Evolutionary conservation across 1,284 basidiomycete genomes (phyloP), one percentile per base, ranked within the genome.

Genomic region (Thelephora terrestris): DNA sequence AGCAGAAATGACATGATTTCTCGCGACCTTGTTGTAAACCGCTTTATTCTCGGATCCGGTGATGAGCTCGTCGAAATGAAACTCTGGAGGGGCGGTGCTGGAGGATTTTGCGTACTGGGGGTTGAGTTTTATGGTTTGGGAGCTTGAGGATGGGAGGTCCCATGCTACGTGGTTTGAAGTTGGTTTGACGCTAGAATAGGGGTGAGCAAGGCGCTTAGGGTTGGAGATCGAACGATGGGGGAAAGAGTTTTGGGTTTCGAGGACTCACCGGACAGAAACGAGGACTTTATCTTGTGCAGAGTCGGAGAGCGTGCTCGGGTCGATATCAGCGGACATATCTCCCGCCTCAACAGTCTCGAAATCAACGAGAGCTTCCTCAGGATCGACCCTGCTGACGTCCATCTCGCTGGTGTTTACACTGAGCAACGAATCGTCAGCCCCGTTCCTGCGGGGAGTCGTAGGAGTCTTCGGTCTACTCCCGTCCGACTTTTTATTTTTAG

Each of bases 1-100:
- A 10, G 92, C 89, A 17, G 91, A 88, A 53, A 79, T 78, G 0
- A 98, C 91, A 58, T 97, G 90, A 1, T 85, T 85, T 10, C 81
- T 77, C 0, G 91, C 94, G 1, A 91, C 84, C 4, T 84, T 79
- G 29, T 78, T 78, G 64, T 98, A 99, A 0, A 95, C 76, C 1
- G 81, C 78, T 53, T 86, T 85, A 63, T 97, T 99, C 49, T 85
- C 79, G 1, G 85, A 81, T 0, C 85, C 85, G 1, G 83, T 90
- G 42, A 91, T 79, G 49, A 93, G 76, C 53, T 85, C 74, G 64
- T 93, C 81, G 56, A 88, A 88, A 42, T 71, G 70, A 63, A 84
- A 90, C 46, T 76, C 72, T 9, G 76, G 71, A 16, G 73, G 60
- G 2, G 69, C 50, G 0, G 63, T 68, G 5, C 65, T 61, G 7